Evolutionary conservation across 1,284 basidiomycete species (phyloP), one percentile per base, ranked within the genome.

Genomic region (Tremellales sp.): DNA sequence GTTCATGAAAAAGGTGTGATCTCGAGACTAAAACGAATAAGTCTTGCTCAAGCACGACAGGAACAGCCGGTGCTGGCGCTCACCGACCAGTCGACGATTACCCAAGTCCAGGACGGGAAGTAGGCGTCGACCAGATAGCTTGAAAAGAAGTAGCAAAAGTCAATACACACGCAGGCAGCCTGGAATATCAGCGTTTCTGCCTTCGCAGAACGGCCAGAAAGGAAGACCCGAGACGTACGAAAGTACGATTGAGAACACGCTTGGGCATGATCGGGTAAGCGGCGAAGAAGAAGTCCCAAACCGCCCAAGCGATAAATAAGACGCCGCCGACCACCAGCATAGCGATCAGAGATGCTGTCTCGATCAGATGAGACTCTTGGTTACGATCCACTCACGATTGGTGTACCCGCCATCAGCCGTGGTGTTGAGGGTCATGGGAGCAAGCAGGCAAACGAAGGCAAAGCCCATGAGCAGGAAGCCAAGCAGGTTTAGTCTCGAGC

Each of bases 381-480:
- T 17, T 10, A 39, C 19, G 11, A 39, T n/a, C 12, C 1, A 48
- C 61, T 62, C 49, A 57, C 66, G 63, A 49, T 74, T 73, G 21
- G 51, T 44, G 61, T 68, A 73, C 1, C 64, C 65, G 13, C 60
- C 60, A 21, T 58, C 53, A 24, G 67, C 67, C 11, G 56, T 58
- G 29, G 62, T 52, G 42, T 52, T 56, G 41, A 73, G 61, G 21
- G 67, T 71, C 48, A 65, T 63, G 4, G 71, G 75, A 11, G 71
- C 52, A 29, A 75, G 64, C 46, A 74, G 56, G 36, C 65, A 57
- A 10, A 62, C 60, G 40, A 72, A 71, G 12, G 58, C 56, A 46
- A 67, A 64, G 6, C 62, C 70, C 35, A 75, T 56, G 33, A 75
- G 56, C 41, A 74, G 48, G 2, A 75, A 57, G 4, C 73, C 75